These are phyloP conservation scores for Candida krabiensis DNA, from an alignment of 805 yeast species.

Conservation along the genomic window DNA sequence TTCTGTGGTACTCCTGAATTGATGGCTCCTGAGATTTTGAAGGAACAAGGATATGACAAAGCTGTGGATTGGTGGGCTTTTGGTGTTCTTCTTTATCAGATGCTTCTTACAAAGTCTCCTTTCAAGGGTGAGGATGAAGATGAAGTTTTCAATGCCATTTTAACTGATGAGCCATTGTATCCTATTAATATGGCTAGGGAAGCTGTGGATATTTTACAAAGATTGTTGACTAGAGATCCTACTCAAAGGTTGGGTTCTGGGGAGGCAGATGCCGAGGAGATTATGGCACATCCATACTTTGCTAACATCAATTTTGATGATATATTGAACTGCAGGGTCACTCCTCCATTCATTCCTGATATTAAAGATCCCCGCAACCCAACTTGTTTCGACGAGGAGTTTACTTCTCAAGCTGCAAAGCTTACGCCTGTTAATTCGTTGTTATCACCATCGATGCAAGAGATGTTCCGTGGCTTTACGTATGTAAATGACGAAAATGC, in stretches of 20 bases:
- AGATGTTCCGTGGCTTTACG: slow-evolving; percentile 95
- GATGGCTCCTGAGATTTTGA: slow-evolving; percentile 97
- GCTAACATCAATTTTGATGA: slow-evolving; percentile 88
- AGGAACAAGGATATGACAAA: slow-evolving; percentile 89
- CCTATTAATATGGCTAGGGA: slow-evolving; percentile 98
- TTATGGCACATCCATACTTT: slow-evolving; percentile 95
- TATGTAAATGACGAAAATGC: slow-evolving; percentile 64
- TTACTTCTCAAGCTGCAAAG: slow-evolving; percentile 91
- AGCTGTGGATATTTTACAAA: slow-evolving; percentile 91
- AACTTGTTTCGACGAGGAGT: slow-evolving; percentile 90
- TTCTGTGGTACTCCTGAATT: slow-evolving; percentile 99
- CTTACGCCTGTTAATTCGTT: slow-evolving; percentile 92
- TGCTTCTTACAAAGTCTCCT: slow-evolving; percentile 95
- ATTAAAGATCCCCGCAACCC: slow-evolving; percentile 87
- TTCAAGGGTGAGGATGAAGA: slow-evolving; percentile 88
- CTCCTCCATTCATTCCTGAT: slow-evolving; percentile 90
- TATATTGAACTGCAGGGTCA: slow-evolving; percentile 64
- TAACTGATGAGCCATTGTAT: slow-evolving; percentile 93
- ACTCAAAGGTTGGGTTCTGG: slow-evolving; percentile 81
- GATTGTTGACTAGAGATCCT: slow-evolving; percentile 88
- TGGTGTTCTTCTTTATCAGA: slow-evolving; percentile 94
- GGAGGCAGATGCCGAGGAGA: slow-evolving; percentile 84
- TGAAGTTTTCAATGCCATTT: slow-evolving; percentile 94
- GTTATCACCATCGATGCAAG: slow-evolving; percentile 85
- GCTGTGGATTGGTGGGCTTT: slow-evolving; percentile 99